Conservation (phyloP, 2,329 filamentous ascomycete species). For the Aspergillus fischeri region DNA sequence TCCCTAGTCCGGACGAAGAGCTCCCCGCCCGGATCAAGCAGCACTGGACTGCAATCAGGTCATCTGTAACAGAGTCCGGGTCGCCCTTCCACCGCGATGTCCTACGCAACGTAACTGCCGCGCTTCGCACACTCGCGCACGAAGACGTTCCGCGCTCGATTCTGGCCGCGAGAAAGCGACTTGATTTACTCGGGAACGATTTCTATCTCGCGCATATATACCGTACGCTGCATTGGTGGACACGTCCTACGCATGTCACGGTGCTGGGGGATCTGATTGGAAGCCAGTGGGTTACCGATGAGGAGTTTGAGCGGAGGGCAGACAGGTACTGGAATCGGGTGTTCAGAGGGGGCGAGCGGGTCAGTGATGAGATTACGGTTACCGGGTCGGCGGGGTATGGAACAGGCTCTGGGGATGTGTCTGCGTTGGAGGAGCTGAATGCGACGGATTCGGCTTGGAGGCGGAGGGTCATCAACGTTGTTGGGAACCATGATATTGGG, state of each 20-base stretch:
- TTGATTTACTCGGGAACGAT: slow-evolving; percentile 92
- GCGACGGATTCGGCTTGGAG: slow-evolving; percentile 57
- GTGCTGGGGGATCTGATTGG: slow-evolving; percentile 89
- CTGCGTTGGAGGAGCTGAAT: slow-evolving; percentile 27
- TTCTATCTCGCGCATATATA: slow-evolving; percentile 93
- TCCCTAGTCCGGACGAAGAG: slow-evolving; percentile 53
- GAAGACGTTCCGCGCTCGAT: slow-evolving; percentile 67
- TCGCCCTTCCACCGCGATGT: slow-evolving; percentile 16
- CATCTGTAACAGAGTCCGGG: slow-evolving; percentile 10
- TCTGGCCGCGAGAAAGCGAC: slow-evolving; percentile 66
- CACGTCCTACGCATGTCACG: slow-evolving; percentile 76
- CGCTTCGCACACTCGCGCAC: slow-evolving; percentile 44
- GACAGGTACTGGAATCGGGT: slow-evolving; percentile 75
- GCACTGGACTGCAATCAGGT: slow-evolving; percentile 30
- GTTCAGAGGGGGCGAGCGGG: slow-evolving; percentile 63
- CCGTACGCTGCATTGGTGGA: slow-evolving; percentile 77
- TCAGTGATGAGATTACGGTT: slow-evolving; percentile 47
- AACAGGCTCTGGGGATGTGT: slow-evolving; percentile 34
- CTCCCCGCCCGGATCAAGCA: slow-evolving; percentile 38
- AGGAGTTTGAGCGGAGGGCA: slow-evolving; percentile 73
- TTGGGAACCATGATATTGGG: slow-evolving; percentile 93
- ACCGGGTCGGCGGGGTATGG: slow-evolving; percentile 32
- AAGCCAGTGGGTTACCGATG: slow-evolving; percentile 88
- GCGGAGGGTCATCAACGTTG: slow-evolving; percentile 79
- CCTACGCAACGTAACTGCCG: slow-evolving; percentile 18